Evolutionary conservation across 495 filamentous ascomycete genomes (phyloP), one percentile per base, ranked within the genome.

Genomic region (Penicillium simplicissimum): DNA sequence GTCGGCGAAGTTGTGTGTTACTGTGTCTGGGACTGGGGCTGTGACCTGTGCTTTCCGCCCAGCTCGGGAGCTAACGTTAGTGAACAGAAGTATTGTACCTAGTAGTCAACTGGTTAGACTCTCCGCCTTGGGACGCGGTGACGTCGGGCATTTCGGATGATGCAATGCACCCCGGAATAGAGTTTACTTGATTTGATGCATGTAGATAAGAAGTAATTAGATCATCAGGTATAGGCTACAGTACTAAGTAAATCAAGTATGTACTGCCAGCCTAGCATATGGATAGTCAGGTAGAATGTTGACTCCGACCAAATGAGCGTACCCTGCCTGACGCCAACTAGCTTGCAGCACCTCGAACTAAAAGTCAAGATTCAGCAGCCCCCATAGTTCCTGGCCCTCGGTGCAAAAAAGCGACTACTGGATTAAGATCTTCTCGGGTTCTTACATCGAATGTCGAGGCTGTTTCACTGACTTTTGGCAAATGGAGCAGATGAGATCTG

Each of bases 51-150:
- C 54, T 63, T 64, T 63, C 60, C 28, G 28, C 28, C 60, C 14
- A 62, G 59, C 60, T 62, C 64, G 57, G 60, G 54, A 67, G 64
- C 61, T 66, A 59, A 63, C 28, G 28, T 28, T 28, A 28, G 25
- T 28, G 25, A 28, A n/a, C n/a, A n/a, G n/a, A n/a, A n/a, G n/a
- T n/a, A n/a, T n/a, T n/a, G n/a, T n/a, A n/a, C n/a, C n/a, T n/a
- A 25, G 23, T 25, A 25, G 23, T 25, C 23, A 25, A 25, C 23
- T 25, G 23, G 23, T 25, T 25, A 25, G 23, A 25, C 23, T 62
- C 62, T 62, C 62, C 62, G 68, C 65, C 68, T 68, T 65, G 52
- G 56, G 56, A 52, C 61, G 42, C 45, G 42, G 66, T 71, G 66
- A 68, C 66, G 66, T 67, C 61, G 60, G 43, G 51, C 42, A 58